A percentile compares a stretch with the other conserved stretches of the same genome.
Evolutionary conservation across 805 yeast genomes (phyloP).

Genomic region (Scheffersomyces spartinae): DNA sequence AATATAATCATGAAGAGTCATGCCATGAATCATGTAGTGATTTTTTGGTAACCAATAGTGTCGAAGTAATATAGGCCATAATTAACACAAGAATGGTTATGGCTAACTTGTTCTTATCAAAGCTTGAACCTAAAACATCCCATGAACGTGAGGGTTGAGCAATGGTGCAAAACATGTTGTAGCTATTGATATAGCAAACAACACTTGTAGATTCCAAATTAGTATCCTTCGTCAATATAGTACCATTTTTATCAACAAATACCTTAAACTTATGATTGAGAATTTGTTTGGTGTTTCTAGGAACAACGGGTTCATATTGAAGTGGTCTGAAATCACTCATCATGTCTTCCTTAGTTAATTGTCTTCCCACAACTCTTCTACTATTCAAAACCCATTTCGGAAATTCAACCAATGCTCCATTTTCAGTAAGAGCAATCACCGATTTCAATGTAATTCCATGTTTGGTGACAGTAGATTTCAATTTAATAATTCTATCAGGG

Average conservation of each 20-base stretch:
- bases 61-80: constrained; percentile 33
- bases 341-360: constrained; percentile 39
- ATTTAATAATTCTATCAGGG: constrained; percentile 44
- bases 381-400: constrained; percentile 64
- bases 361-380: constrained; percentile 50
- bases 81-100: constrained; percentile 46
- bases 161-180: constrained; percentile 66
- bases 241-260: constrained; percentile 7
- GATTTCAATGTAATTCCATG: constrained; percentile 62
- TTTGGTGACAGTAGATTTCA: constrained; percentile 46
- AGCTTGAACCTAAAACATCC: constrained; percentile 58
- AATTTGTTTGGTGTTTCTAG: constrained; percentile 21
- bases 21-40: constrained; percentile 46
- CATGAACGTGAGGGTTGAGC: constrained; percentile 76
- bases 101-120: constrained; percentile 55
- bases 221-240: constrained; percentile 33
- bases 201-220: constrained; percentile 73
- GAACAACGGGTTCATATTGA: constrained; percentile 57
- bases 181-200: constrained; percentile 45
- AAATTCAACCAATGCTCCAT: constrained; percentile 54
- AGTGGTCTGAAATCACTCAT: constrained; percentile 42
- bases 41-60: constrained; percentile 46
- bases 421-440: constrained; percentile 43
- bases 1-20: too few species aligned
- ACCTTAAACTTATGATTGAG: constrained; percentile 27